Evolutionary conservation across 2,329 filamentous ascomycete genomes (phyloP), one percentile per base, ranked within the genome.

Genomic region (Exophiala dermatitidis): DNA sequence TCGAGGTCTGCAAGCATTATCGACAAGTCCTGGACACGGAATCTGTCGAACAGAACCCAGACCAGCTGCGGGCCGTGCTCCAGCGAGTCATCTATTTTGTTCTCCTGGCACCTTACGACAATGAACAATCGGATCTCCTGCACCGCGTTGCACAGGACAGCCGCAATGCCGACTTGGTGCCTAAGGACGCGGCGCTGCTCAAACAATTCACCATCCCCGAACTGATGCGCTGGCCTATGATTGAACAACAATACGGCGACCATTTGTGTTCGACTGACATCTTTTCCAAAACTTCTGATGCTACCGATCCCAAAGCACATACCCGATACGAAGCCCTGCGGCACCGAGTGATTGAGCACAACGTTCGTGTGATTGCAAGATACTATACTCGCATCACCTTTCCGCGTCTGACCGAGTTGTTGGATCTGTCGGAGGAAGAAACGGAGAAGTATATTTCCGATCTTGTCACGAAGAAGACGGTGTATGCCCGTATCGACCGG

Each of bases 361-460:
- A 98, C 63, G 91, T 98, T 49, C 88, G 93, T 48, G 93, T 98
- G 1, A 83, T 98, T 36, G 93, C 93, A 64, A 95, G 95, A 73
- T 98, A 98, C 78, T 98, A 98, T 76, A 98, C 93, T 26, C 88
- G 93, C 64, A 95, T 98, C 68, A 85, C 89, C 69, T 93, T 96
- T 80, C 83, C 84, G 60, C 88, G 93, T 33, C 77, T 98, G 57
- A 95, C 90, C 5, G 81, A 93, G 70, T 81, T 98, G 31, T 82
- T 98, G 52, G 93, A 98, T 68, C 77, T 98, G 62, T 86, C 85
- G 1, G 90, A 95, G 69, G 89, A 95, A 56, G 93, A 98, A 77
- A 97, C 93, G 6, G 93, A 98, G 74, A 95, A 95, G 78, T 97
- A 97, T 76, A 95, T 98, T 66, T 95, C 88, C 69, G 89, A 98